A percentile compares a stretch with the other conserved stretches of the same genome.
These are phyloP conservation scores for Aspergillus fumigatus DNA, from an alignment of 2,329 filamentous ascomycete genomes.

Conservation along the genomic window DNA sequence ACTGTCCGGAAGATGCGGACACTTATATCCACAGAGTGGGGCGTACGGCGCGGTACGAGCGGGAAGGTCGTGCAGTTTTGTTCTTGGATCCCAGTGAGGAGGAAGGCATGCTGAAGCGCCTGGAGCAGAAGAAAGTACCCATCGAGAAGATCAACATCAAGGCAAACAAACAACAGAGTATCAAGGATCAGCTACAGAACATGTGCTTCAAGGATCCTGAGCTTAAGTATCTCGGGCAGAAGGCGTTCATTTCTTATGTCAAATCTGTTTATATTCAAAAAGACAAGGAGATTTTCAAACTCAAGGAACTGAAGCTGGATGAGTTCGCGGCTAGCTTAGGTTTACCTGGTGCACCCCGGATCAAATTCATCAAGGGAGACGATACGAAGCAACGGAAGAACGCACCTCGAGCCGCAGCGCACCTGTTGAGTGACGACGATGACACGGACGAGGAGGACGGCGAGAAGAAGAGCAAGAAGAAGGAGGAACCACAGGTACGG, in stretches of 20 bases:
- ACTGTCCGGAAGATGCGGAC: slow-evolving; percentile 92
- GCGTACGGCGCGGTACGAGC: slow-evolving; percentile 88
- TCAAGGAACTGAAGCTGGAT: slow-evolving; percentile 78
- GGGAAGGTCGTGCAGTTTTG: slow-evolving; percentile 78
- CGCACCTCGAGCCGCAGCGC: slow-evolving; percentile 63
- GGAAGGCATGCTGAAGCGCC: slow-evolving; percentile 76
- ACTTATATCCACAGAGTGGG: slow-evolving; percentile 98
- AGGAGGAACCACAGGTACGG: slow-evolving; percentile 61
- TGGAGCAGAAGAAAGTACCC: slow-evolving; percentile 85
- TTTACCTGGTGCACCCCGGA: slow-evolving; percentile 83
- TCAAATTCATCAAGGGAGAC: slow-evolving; percentile 88
- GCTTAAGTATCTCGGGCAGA: slow-evolving; percentile 91
- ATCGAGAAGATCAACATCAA: slow-evolving; percentile 82
- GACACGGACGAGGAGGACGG: slow-evolving; percentile 45
- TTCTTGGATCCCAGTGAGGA: slow-evolving; percentile 93
- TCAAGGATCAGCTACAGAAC: slow-evolving; percentile 80
- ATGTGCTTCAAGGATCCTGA: slow-evolving; percentile 95
- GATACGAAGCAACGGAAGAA: slow-evolving; percentile 87
- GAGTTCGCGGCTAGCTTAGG: slow-evolving; percentile 81
- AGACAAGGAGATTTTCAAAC: slow-evolving; percentile 85
- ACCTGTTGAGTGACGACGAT: slow-evolving; percentile 57
- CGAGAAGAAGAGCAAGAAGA: slow-evolving; percentile 54
- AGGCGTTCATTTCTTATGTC: slow-evolving; percentile 88
- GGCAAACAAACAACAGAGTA: slow-evolving; percentile 81
- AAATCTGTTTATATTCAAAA: slow-evolving; percentile 82